Base-by-base conservation (phyloP, 2,329 filamentous ascomycete genomes). In the Ceratocystis albifundus region DNA sequence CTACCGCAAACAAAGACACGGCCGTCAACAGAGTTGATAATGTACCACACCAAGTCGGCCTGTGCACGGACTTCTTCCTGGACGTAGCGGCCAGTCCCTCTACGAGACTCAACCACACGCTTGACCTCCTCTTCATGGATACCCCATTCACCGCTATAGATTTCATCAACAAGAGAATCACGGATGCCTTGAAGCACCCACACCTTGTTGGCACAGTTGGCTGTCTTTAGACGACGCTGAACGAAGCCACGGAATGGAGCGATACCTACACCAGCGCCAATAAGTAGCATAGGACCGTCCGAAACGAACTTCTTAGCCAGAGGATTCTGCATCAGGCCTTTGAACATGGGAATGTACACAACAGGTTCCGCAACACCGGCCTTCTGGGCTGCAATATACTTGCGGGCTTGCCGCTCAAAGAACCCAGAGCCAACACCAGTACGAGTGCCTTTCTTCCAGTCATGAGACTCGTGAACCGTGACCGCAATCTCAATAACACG, bases 161-260 rank as follows among this genome's bases (percentile, higher is more conserved):
- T 86, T 77, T 99, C 94, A 73, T 99, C 94, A 25, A 97, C 84
- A 53, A 96, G 84, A 30, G 89, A 91, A 77, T 99, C 94, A n/a
- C 92, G 88, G 59, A 96, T 86, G 48, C 92, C 92, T 77, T 96
- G 92, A 57, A 96, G 83, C 59, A 96, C 89, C 92, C 92, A 96
- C 72, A 96, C 93, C 78, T 96, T 96, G 80, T 96, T 96, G 69
- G 90, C 91, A 73, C 92, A 96, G 77, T 95, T 96, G 73, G 92
- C 92, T 69, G 91, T 94, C 81, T 93, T 93, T 67, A 96, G 81
- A 12, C 92, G 84, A 68, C 95, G 90, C 77, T 97, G 89, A 57
- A 99, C 95, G 75, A 99, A 99, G 67, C 94, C 94, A 62, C 94
- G 87, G 86, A 99, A 99, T 0, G 94, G 94, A 10, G 94, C 94